These are phyloP conservation scores for Mortierella hygrophila DNA, from an alignment of 192 early-diverging fungal genomes.

Conservation along the genomic window DNA sequence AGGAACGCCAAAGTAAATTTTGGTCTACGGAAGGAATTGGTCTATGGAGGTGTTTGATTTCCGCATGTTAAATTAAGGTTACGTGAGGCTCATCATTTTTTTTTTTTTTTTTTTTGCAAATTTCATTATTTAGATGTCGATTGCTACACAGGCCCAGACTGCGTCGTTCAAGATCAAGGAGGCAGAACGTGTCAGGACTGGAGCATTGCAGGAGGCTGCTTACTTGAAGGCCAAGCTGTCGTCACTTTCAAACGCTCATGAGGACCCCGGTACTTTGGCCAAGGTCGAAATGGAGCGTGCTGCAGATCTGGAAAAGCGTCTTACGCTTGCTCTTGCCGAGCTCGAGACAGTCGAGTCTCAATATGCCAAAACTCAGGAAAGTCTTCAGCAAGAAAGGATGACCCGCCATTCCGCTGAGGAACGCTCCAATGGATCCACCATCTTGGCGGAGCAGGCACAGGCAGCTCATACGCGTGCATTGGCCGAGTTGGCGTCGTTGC, in stretches of 20 bases:
- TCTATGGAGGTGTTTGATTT: background rate
- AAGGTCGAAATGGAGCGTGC: constrained; percentile 62
- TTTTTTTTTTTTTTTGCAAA: too few relatives aligned
- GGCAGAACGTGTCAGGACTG: constrained; percentile 63
- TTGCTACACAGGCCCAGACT: constrained; percentile 61
- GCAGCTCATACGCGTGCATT: constrained; percentile 62
- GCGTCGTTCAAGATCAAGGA: constrained; percentile 62
- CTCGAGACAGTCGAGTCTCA: constrained; percentile 53
- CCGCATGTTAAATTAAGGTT: too few relatives aligned
- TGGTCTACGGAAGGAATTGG: background rate
- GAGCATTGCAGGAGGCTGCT: constrained; percentile 68
- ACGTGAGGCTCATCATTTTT: background rate
- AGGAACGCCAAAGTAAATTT: constrained; percentile 48
- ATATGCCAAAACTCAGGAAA: constrained; percentile 54
- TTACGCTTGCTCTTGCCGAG: constrained; percentile 57
- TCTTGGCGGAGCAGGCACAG: constrained; percentile 64
- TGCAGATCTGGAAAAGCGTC: constrained; percentile 60
- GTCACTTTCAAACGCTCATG: constrained; percentile 55
- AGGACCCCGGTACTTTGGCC: constrained; percentile 49
- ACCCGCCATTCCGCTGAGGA: constrained; percentile 62
- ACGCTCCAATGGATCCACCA: constrained; percentile 56
- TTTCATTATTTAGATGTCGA: constrained; percentile 25
- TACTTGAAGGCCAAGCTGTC: constrained; percentile 66
- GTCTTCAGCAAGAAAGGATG: constrained; percentile 57
- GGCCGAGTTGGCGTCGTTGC: constrained; percentile 59